Conservation (phyloP, 345 rosid genomes). For the Clarkia xantiana region DNA sequence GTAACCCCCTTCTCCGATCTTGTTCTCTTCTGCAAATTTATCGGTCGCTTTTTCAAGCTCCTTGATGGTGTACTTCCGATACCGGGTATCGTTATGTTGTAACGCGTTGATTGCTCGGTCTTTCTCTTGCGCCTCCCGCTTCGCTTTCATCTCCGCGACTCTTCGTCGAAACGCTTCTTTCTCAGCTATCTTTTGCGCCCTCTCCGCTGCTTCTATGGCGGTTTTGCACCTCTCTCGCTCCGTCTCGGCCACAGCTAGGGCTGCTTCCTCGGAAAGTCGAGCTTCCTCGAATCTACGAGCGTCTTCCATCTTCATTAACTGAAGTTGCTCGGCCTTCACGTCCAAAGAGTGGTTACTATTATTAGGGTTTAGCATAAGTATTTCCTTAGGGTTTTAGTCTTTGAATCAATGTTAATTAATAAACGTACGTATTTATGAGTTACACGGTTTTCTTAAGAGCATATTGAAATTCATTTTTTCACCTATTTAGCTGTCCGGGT, state of each 20-base stretch:
- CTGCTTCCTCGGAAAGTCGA: slow-evolving; percentile 55
- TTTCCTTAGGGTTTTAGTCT: no score
- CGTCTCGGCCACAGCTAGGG: slow-evolving; percentile 58
- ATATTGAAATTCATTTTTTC: no score
- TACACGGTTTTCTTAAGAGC: no score
- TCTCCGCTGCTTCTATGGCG: slow-evolving; percentile 72
- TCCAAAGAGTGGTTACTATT: no score
- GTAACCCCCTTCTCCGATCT: slow-evolving; percentile 89
- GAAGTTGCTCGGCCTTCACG: slow-evolving; percentile 65
- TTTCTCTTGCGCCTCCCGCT: slow-evolving; percentile 55
- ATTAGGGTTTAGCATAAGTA: no score
- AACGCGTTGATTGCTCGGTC: slow-evolving; percentile 50
- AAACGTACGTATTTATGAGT: no score
- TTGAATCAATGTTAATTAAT: no score
- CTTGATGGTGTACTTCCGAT: slow-evolving; percentile 58
- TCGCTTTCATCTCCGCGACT: slow-evolving; percentile 60
- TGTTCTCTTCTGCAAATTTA: slow-evolving; percentile 25
- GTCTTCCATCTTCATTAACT: slow-evolving; percentile 57
- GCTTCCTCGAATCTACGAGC: slow-evolving; percentile 56
- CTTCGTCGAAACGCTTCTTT: slow-evolving; percentile 49
- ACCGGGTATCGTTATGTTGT: slow-evolving; percentile 41
- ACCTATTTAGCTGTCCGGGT: no score
- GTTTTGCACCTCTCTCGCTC: slow-evolving; percentile 81
- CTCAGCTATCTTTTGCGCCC: slow-evolving; percentile 55
- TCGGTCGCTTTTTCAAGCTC: slow-evolving; percentile 71